Base-by-base conservation (phyloP, 2,329 filamentous ascomycete species). In the Fusarium vanettenii region DNA sequence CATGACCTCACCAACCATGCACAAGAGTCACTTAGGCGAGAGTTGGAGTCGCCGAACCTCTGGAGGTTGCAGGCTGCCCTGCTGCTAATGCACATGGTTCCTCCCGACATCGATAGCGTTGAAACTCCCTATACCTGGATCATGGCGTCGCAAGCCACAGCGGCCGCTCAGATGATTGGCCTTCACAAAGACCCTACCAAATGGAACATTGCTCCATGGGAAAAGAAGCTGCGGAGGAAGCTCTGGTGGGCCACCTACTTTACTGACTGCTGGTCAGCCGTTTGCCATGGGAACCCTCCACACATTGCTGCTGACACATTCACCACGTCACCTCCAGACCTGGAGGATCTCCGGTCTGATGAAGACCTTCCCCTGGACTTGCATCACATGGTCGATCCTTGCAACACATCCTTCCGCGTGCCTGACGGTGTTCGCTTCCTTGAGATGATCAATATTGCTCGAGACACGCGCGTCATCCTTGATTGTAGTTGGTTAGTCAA, bases 91-190 rank as follows among this genome's bases (percentile, higher is more conserved):
- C 85, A 88, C 66, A 82, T 87, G 71, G 82, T 83, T 16, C 84
- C 86, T 0, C 85, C 85, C 1, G 82, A 82, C 14, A 86, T 85
- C 20, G 85, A 84, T 33, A 86, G 84, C 14, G 85, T 86, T 5
- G 86, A 87, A 72, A 86, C 84, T 7, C 86, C 86, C 0, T 82
- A 82, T 20, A 84, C 84, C 1, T 87, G 86, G 85, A 82, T 83
- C 1, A 78, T 86, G 52, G 81, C 85, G 0, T 82, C 84, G 5
- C 86, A 86, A 70, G 83, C 83, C 4, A 84, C 84, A 0, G 83
- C 86, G 0, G 84, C 82, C 64, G 86, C 86, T 0, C 86, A 87
- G 64, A 85, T 85, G 74, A 82, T 86, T 16, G 86, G 86, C 6
- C 80, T 87, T 5, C 86, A 87, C 43, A 84, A 83, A 57, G 85